phyloP scores from a whole-genome alignment of 345 rosid species.

The Nasturtium officinale region DNA sequence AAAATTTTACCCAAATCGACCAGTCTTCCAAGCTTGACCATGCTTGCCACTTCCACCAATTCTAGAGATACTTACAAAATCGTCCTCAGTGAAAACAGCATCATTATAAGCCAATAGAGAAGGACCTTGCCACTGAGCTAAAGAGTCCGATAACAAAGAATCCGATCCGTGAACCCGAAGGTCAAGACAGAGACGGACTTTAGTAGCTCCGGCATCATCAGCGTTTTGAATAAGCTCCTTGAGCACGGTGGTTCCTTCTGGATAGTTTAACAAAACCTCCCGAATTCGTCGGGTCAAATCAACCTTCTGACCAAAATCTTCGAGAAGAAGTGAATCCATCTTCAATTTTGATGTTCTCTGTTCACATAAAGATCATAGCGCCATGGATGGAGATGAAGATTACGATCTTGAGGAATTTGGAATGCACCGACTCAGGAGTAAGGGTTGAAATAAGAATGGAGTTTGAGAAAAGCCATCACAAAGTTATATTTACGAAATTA shows the following conservation, averaged over 20 bases:
- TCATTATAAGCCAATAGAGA: constrained; percentile 82
- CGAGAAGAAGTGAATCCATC: constrained; percentile 69
- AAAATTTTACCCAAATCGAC: constrained; percentile 73
- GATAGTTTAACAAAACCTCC: constrained; percentile 89
- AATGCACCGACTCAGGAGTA: constrained; percentile 23
- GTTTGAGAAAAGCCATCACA: not conserved
- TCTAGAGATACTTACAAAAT: constrained; percentile 83
- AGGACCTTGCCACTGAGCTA: constrained; percentile 90
- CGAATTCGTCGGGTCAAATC: constrained; percentile 97
- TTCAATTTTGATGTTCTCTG: not conserved
- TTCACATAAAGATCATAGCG: not conserved
- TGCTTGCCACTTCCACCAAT: constrained; percentile 88
- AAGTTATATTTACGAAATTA: not conserved
- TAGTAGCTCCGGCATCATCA: constrained; percentile 92
- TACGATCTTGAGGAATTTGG: constrained; percentile 8
- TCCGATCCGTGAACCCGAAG: constrained; percentile 59
- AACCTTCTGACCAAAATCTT: constrained; percentile 98
- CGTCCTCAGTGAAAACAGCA: constrained; percentile 87
- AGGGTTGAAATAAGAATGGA: constrained; percentile 12
- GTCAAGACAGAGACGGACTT: constrained; percentile 85
- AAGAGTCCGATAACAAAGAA: constrained; percentile 63
- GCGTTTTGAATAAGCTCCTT: constrained; percentile 96
- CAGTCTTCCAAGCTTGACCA: constrained; percentile 84
- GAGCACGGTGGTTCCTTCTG: constrained; percentile 88
- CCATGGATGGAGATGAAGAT: constrained; percentile 21